These are phyloP conservation scores for Shiraia sp. DNA, from an alignment of 2,329 filamentous ascomycete genomes.

Conservation along the genomic window DNA sequence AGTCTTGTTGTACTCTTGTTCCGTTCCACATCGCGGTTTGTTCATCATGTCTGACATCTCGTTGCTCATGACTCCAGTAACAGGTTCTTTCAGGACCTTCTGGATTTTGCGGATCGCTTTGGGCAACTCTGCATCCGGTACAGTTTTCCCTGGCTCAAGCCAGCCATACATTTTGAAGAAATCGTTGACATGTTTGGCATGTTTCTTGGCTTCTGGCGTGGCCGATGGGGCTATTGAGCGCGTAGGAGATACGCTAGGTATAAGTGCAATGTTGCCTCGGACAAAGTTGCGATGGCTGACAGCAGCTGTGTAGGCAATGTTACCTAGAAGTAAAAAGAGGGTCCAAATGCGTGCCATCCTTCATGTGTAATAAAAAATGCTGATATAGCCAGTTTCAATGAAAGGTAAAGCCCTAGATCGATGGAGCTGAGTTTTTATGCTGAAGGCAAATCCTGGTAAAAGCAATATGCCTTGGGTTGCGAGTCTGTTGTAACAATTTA, in stretches of 20 bases:
- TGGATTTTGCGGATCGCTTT: slow-evolving; percentile 35
- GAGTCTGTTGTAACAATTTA: too few species aligned
- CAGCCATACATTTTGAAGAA: slow-evolving; percentile 37
- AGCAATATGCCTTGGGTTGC: too few species aligned
- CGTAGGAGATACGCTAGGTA: slow-evolving; percentile 23
- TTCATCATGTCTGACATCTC: slow-evolving; percentile 30
- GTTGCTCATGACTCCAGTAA: slow-evolving; percentile 31
- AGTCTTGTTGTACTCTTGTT: slow-evolving; percentile 26
- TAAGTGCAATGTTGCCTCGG: slow-evolving; percentile 17
- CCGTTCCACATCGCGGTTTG: slow-evolving; percentile 29
- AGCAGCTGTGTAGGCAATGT: slow-evolving; percentile 9
- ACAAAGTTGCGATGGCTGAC: slow-evolving; percentile 3
- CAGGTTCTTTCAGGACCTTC: slow-evolving; percentile 24
- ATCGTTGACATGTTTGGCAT: slow-evolving; percentile 32
- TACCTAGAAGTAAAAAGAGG: slow-evolving; percentile 6
- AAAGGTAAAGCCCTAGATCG: slow-evolving; percentile 5
- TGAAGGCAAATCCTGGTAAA: too few species aligned
- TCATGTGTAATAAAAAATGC: slow-evolving; percentile 3
- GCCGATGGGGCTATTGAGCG: slow-evolving; percentile 3
- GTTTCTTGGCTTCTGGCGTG: slow-evolving; percentile 19
- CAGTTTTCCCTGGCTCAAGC: slow-evolving; percentile 21
- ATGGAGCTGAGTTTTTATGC: too few species aligned
- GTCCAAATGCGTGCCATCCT: slow-evolving; percentile 17
- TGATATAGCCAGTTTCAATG: slow-evolving; percentile 3
- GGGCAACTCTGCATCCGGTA: slow-evolving; percentile 27